phyloP scores from a whole-genome alignment of 1,284 basidiomycete genomes.

The Meira miltonrushii region DNA sequence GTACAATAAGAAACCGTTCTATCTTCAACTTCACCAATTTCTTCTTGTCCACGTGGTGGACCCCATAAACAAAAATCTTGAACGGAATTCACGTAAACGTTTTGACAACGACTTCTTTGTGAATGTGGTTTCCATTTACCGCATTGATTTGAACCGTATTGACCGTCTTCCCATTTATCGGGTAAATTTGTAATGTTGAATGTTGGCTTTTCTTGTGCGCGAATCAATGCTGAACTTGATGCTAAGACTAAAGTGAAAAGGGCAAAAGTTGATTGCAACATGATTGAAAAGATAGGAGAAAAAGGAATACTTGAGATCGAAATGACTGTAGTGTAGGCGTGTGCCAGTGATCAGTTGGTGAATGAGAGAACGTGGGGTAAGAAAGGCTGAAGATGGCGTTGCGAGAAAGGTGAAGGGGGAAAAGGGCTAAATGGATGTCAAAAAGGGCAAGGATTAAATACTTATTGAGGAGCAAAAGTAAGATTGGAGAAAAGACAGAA shows the following conservation, averaged over 20 bases:
- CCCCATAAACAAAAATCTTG: slow-evolving; percentile 46
- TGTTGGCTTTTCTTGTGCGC: slow-evolving; percentile 20
- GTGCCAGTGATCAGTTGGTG: slow-evolving; percentile 15
- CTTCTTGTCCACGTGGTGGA: slow-evolving; percentile 22
- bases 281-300: background rate
- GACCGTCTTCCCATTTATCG: slow-evolving; percentile 42
- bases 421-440: too few species aligned
- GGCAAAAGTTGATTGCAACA: background rate
- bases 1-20: slow-evolving; percentile 68
- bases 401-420: too few species aligned
- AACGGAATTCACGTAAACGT: slow-evolving; percentile 44
- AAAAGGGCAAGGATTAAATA: too few species aligned
- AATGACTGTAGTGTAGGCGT: background rate
- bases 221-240: background rate
- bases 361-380: too few species aligned
- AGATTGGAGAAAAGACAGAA: too few species aligned
- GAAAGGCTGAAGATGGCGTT: too few species aligned
- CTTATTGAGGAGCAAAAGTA: too few species aligned
- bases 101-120: slow-evolving; percentile 31
- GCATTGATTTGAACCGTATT: slow-evolving; percentile 44
- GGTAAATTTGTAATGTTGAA: slow-evolving; percentile 33
- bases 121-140: slow-evolving; percentile 30
- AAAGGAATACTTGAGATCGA: background rate
- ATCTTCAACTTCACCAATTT: slow-evolving; percentile 55
- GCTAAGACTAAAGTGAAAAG: background rate